Evolutionary conservation across 2,329 filamentous ascomycete genomes (phyloP).

Genomic region (Fusarium hostae): DNA sequence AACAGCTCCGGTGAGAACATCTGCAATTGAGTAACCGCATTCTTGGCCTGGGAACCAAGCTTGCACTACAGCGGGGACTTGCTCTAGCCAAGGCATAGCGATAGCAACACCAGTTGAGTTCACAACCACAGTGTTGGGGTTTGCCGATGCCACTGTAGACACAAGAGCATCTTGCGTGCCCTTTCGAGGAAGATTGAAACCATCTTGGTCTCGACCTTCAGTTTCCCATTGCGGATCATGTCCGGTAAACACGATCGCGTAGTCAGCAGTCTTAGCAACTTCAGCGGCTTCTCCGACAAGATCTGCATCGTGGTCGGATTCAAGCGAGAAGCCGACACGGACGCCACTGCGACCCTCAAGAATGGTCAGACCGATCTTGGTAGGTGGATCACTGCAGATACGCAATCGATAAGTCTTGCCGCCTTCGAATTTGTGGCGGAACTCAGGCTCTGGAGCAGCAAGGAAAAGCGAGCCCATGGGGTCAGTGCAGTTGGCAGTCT

Average conservation of each 20-base stretch:
- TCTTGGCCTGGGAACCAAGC: slow-evolving; percentile 79
- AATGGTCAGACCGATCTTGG: slow-evolving; percentile 44
- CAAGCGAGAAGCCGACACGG: slow-evolving; percentile 45
- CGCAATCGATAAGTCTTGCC: slow-evolving; percentile 44
- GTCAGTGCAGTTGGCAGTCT: slow-evolving; percentile 42
- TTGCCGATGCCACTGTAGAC: slow-evolving; percentile 63
- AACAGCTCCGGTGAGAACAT: slow-evolving; percentile 70
- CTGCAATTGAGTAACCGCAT: slow-evolving; percentile 72
- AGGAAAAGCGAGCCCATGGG: slow-evolving; percentile 48
- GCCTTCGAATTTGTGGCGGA: slow-evolving; percentile 38
- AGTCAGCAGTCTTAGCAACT: slow-evolving; percentile 66
- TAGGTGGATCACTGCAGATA: slow-evolving; percentile 44
- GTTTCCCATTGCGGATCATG: slow-evolving; percentile 61
- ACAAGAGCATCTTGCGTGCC: slow-evolving; percentile 67
- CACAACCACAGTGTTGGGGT: slow-evolving; percentile 69
- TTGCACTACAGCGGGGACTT: slow-evolving; percentile 68
- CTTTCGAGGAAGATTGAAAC: slow-evolving; percentile 70
- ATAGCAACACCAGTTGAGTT: slow-evolving; percentile 72
- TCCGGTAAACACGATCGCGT: slow-evolving; percentile 67
- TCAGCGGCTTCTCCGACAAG: slow-evolving; percentile 61
- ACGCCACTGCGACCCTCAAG: slow-evolving; percentile 46
- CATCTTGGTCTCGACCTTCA: slow-evolving; percentile 75
- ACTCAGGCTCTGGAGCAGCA: slow-evolving; percentile 41
- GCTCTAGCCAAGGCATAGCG: slow-evolving; percentile 64
- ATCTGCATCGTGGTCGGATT: slow-evolving; percentile 48